Percentiles rank a stretch among this genome's conserved stretches.
These are phyloP conservation scores for Colletotrichum tanaceti DNA, from an alignment of 2,329 filamentous ascomycete genomes.

Conservation along the genomic window DNA sequence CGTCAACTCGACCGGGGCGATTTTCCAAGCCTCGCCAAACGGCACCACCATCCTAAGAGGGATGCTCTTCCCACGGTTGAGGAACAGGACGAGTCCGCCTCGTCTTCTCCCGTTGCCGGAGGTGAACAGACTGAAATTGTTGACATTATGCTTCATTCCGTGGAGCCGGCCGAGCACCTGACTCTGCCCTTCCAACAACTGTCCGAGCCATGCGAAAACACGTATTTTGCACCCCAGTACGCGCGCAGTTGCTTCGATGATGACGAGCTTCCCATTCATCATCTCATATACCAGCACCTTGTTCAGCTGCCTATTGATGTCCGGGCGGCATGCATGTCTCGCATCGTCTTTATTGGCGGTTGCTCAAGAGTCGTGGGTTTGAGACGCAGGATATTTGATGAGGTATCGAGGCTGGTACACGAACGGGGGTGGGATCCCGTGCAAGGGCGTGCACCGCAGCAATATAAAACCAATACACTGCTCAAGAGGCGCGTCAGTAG, in stretches of 20 bases:
- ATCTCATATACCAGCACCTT: constrained; percentile 81
- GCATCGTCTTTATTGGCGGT: constrained; percentile 87
- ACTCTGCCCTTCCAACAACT: constrained; percentile 75
- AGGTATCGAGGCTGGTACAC: constrained; percentile 75
- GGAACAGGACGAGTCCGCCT: constrained; percentile 64
- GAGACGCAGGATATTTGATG: constrained; percentile 79
- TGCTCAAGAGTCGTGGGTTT: constrained; percentile 83
- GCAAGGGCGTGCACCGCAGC: constrained; percentile 73
- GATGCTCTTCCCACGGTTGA: constrained; percentile 63
- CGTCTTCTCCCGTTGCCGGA: constrained; percentile 40
- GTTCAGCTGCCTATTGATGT: constrained; percentile 83
- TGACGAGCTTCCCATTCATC: constrained; percentile 82
- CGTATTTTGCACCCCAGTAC: constrained; percentile 74
- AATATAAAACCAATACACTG: constrained; percentile 60
- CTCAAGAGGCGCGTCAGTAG: constrained; percentile 50
- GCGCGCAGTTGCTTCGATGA: constrained; percentile 77
- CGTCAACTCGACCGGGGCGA: constrained; percentile 44
- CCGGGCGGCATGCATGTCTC: constrained; percentile 85
- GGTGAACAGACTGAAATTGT: constrained; percentile 47
- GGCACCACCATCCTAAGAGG: constrained; percentile 44
- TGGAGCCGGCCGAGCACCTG: constrained; percentile 64
- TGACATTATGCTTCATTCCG: constrained; percentile 60
- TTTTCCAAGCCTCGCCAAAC: not conserved
- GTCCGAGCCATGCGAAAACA: constrained; percentile 78
- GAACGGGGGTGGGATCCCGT: constrained; percentile 82